phyloP scores from a whole-genome alignment of 2,329 filamentous ascomycete genomes.

The Pyricularia sp. region DNA sequence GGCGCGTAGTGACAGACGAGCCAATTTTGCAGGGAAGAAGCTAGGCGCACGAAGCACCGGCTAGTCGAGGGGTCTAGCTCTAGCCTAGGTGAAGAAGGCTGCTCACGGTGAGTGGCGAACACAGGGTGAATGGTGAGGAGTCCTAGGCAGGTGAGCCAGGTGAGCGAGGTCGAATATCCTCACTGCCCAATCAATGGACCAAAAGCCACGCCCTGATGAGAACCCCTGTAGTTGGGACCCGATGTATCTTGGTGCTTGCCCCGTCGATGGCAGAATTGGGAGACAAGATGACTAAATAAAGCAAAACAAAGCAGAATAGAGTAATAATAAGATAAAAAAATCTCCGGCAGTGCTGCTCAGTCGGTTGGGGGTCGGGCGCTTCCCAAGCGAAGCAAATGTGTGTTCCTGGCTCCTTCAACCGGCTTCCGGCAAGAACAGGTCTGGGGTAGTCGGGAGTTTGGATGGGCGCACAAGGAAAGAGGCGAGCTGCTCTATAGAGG shows the following conservation, averaged over 20 bases:
- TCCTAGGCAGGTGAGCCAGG: neutral
- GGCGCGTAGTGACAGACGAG: slow-evolving; percentile 11
- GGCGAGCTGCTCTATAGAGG: slow-evolving; percentile 12
- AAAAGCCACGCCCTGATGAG: neutral
- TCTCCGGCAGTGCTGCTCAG: neutral
- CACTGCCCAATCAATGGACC: neutral
- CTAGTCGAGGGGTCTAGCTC: neutral
- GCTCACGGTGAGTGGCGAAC: slow-evolving; percentile 2
- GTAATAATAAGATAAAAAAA: neutral
- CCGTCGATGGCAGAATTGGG: neutral
- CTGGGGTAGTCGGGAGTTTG: slow-evolving; percentile 4
- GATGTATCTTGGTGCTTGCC: neutral
- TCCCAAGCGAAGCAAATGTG: slow-evolving; percentile 3
- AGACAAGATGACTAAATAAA: neutral
- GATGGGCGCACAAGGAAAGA: slow-evolving; percentile 4
- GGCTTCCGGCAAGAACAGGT: slow-evolving; percentile 1
- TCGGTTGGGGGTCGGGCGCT: neutral
- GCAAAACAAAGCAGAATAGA: neutral
- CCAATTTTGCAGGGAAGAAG: neutral
- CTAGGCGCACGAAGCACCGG: neutral
- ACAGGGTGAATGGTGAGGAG: neutral
- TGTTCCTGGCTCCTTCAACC: neutral
- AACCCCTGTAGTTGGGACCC: neutral
- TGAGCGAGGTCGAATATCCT: neutral
- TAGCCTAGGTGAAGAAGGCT: neutral